Evolutionary conservation across 2,329 filamentous ascomycete genomes (phyloP), one percentile per base, ranked within the genome.

Genomic region (Diaporthe capsici): DNA sequence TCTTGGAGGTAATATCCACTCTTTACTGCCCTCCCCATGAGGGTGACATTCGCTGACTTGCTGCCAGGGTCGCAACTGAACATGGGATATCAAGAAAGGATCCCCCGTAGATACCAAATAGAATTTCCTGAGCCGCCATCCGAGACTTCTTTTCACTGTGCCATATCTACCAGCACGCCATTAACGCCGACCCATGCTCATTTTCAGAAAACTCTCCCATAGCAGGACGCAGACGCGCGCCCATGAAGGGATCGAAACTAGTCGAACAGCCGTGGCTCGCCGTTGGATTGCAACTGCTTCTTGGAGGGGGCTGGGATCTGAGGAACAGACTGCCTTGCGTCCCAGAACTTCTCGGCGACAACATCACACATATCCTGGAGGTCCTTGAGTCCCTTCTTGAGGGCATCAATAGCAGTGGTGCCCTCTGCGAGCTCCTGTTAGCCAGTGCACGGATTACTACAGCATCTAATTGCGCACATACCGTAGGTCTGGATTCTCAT

Each of bases 401-500:
- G 87, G 2, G 96, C 97, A 79, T 96, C 93, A 49, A 95, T 92
- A 3, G 96, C 96, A 28, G 91, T 94, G 8, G 92, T 95, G 58
- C 92, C 92, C 80, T 95, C 95, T 98, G 78, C 65, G 63, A 12
- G 20, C 1, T 63, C 17, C n/a, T 47, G 60, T 72, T 42, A 74
- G 72, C 74, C 2, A 55, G 49, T 34, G 34, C 47, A 7, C 17
- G n/a, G 22, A 15, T 42, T 28, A 17, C n/a, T 37, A 39, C 13
- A 25, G 13, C 34, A 42, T 22, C n/a, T 9, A 55, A n/a, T 28
- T 22, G 65, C 49, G 42, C 28, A 67, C 92, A 83, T 87, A 98
- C 96, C 94, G 81, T 97, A 98, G 79, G 96, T 99, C 85, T 99
- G 97, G 78, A 99, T 98, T 81, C 97, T 92, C 77, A 99, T 88